Evolutionary conservation across 2,329 filamentous ascomycete species (phyloP).

Genomic region (Daldinia eschscholtzii): DNA sequence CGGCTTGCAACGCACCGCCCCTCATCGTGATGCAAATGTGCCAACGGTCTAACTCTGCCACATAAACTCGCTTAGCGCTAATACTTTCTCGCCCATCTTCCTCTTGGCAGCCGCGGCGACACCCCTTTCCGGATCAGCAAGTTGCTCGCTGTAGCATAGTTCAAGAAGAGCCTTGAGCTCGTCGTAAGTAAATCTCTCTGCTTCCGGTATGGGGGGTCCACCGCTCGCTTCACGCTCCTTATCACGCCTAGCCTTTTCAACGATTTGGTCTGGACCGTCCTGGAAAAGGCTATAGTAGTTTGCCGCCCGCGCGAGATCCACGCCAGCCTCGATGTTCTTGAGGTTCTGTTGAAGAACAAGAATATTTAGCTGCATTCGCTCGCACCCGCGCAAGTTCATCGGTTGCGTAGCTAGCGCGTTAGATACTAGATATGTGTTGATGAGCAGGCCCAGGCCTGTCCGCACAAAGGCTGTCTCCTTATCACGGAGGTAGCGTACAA

Average conservation of each 20-base stretch:
- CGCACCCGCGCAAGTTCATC: slow-evolving; percentile 86
- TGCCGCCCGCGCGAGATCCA: slow-evolving; percentile 72
- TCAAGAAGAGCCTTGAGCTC: slow-evolving; percentile 75
- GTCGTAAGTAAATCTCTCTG: slow-evolving; percentile 70
- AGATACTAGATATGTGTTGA: slow-evolving; percentile 82
- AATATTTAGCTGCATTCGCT: slow-evolving; percentile 93
- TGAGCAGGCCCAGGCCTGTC: slow-evolving; percentile 79
- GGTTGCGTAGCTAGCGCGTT: slow-evolving; percentile 78
- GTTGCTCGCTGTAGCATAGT: slow-evolving; percentile 75
- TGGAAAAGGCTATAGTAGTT: slow-evolving; percentile 79
- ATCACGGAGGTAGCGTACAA: slow-evolving; percentile 77
- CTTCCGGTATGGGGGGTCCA: slow-evolving; percentile 52
- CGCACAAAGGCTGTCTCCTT: slow-evolving; percentile 82
- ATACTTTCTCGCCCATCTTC: slow-evolving; percentile 76
- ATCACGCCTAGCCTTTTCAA: slow-evolving; percentile 70
- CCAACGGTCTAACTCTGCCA: slow-evolving; percentile 68
- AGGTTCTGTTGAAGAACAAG: slow-evolving; percentile 96
- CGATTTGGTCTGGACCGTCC: slow-evolving; percentile 73
- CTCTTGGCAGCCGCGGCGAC: slow-evolving; percentile 75
- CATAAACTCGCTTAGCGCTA: slow-evolving; percentile 79
- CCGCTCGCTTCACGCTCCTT: slow-evolving; percentile 51
- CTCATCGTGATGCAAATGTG: slow-evolving; percentile 15
- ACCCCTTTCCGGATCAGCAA: slow-evolving; percentile 75
- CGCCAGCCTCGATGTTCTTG: slow-evolving; percentile 86
- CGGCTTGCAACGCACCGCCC: slow-evolving; percentile 1